Conservation (phyloP, 495 filamentous ascomycete species). For the Aspergillus sclerotiicarbonarius region DNA sequence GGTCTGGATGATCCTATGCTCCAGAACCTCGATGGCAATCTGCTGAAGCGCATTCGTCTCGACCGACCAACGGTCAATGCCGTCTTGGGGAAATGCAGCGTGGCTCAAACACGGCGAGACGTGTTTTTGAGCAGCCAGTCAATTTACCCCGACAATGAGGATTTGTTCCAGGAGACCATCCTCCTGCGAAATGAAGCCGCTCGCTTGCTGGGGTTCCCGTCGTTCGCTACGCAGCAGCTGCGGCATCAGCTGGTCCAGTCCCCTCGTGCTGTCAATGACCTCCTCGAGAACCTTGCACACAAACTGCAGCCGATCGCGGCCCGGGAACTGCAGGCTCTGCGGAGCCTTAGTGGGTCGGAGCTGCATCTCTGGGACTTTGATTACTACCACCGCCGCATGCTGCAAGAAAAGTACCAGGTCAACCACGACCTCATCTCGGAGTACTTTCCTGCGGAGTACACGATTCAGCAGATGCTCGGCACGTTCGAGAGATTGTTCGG, state of each 20-base stretch:
- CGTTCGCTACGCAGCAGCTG: background rate
- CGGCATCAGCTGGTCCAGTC: background rate
- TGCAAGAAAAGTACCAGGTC: background rate
- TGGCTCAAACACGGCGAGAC: background rate
- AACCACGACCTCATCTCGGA: background rate
- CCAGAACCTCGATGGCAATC: background rate
- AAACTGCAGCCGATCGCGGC: background rate
- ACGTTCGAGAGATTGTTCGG: background rate
- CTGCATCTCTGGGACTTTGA: conserved; percentile 2
- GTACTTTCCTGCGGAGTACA: background rate
- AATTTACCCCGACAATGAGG: background rate
- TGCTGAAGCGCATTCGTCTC: background rate
- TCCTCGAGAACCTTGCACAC: background rate
- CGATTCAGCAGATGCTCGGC: background rate
- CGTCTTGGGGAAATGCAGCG: background rate
- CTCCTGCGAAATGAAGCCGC: background rate
- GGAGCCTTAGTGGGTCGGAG: background rate
- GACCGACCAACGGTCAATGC: background rate
- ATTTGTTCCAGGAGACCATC: background rate
- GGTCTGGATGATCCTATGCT: background rate
- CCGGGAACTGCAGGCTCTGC: background rate
- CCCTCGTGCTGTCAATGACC: background rate
- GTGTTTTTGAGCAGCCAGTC: background rate
- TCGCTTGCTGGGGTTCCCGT: background rate
- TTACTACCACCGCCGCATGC: conserved; percentile 2